These are phyloP conservation scores for Arthroderma uncinatum DNA, from an alignment of 2,329 filamentous ascomycete genomes.

Conservation along the genomic window DNA sequence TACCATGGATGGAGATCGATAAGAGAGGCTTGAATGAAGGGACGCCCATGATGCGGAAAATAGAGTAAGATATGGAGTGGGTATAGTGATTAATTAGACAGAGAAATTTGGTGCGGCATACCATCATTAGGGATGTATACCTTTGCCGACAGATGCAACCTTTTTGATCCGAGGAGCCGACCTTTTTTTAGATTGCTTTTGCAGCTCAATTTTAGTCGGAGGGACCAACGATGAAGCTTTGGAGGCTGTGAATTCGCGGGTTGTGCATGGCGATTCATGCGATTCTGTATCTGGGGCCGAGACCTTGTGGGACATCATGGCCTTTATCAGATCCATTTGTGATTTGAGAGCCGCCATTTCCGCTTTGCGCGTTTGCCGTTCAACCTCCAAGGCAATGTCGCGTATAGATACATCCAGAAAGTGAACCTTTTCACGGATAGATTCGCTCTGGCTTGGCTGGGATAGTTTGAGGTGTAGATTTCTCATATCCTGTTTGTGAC, in stretches of 20 bases:
- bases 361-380: not conserved
- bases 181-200: not conserved
- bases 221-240: not conserved
- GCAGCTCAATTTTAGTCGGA: not conserved
- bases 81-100: not conserved
- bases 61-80: not conserved
- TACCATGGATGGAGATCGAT: not conserved
- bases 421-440: not conserved
- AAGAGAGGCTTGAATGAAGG: not conserved
- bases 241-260: not conserved
- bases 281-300: not conserved
- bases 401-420: not conserved
- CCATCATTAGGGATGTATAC: not conserved
- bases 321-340: slow-evolving; percentile 3
- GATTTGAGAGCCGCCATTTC: slow-evolving; percentile 3
- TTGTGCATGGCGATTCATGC: not conserved
- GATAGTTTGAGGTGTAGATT: slow-evolving; percentile 1
- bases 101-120: not conserved
- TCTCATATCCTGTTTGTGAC: not conserved
- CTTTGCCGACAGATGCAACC: not conserved
- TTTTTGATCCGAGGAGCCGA: not conserved
- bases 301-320: not conserved
- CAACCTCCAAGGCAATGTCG: slow-evolving; percentile 2
- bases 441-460: not conserved
- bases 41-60: too few species aligned